Percentiles rank a stretch among this genome's conserved stretches.
phyloP scores from a whole-genome alignment of 805 yeast species.

The Kazachstania kunashirensis region DNA sequence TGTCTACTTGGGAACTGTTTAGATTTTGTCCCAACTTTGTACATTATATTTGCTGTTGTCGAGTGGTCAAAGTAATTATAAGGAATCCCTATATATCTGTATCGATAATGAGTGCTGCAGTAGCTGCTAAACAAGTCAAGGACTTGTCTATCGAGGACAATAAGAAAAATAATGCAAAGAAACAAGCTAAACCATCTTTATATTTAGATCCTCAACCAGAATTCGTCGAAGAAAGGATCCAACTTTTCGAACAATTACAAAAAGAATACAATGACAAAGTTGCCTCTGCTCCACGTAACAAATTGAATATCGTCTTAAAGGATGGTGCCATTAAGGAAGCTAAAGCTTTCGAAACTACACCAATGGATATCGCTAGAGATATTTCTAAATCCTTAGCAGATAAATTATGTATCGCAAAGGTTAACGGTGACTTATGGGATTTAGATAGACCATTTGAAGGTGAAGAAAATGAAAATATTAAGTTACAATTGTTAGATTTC shows the following conservation, averaged over 20 bases:
- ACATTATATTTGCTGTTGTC: no score
- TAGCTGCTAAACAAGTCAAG: constrained; percentile 34
- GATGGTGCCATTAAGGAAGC: constrained; percentile 79
- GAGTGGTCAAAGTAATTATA: no score
- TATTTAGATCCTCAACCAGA: constrained; percentile 71
- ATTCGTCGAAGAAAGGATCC: constrained; percentile 70
- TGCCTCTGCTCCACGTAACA: constrained; percentile 49
- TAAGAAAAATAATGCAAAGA: constrained; percentile 35
- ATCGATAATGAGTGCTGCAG: constrained; percentile 12
- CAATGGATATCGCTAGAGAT: constrained; percentile 70
- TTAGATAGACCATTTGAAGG: constrained; percentile 84
- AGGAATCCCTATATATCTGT: no score
- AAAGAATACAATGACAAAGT: constrained; percentile 64
- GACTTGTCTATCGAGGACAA: constrained; percentile 31
- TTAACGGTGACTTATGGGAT: constrained; percentile 89
- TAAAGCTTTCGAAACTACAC: constrained; percentile 81
- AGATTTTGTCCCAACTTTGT: no score
- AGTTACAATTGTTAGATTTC: constrained; percentile 77
- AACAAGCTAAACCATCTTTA: constrained; percentile 28
- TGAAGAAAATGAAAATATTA: constrained; percentile 33
- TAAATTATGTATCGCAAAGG: constrained; percentile 83
- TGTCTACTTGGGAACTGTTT: no score
- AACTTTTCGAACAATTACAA: constrained; percentile 71
- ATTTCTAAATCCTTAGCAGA: constrained; percentile 85
- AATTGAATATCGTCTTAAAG: constrained; percentile 72